Percentiles rank a stretch among this genome's conserved stretches.
Evolutionary conservation across 176 grass and related monocot genomes (phyloP).

Genomic region (Puya raimondii): DNA sequence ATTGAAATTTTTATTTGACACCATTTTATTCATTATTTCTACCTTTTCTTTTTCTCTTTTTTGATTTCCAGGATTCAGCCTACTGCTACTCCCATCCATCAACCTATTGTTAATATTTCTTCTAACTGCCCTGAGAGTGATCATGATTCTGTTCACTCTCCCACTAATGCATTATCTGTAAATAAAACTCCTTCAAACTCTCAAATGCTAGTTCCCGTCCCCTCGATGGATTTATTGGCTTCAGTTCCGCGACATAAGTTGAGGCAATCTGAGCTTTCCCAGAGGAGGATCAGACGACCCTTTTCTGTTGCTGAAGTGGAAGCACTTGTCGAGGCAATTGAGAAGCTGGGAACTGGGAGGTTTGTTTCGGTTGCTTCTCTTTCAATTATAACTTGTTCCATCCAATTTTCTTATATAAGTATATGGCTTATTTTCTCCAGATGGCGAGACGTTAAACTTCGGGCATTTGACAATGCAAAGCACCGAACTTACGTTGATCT

Average conservation of each 20-base stretch:
- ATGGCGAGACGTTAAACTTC: constrained; percentile 77
- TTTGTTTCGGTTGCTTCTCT: constrained; percentile 18
- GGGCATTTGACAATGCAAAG: constrained; percentile 50
- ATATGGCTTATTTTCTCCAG: constrained; percentile 26
- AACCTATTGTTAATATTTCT: constrained; percentile 24
- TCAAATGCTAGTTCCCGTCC: constrained; percentile 34
- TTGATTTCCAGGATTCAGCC: constrained; percentile 13
- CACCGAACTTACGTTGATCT: constrained; percentile 91
- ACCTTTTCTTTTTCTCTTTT: constrained; percentile 17
- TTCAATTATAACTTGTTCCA: background rate
- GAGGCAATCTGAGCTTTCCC: constrained; percentile 29
- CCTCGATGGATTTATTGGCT: constrained; percentile 28
- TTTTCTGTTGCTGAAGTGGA: constrained; percentile 72
- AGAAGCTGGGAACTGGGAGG: constrained; percentile 87
- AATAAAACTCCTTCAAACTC: constrained; percentile 27
- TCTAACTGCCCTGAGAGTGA: constrained; percentile 34
- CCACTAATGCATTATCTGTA: constrained; percentile 21
- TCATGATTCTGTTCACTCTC: constrained; percentile 31
- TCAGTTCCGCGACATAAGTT: constrained; percentile 26
- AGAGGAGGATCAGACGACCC: constrained; percentile 49
- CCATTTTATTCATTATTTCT: background rate
- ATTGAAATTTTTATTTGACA: background rate
- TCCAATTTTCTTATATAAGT: background rate
- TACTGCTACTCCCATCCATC: constrained; percentile 11
- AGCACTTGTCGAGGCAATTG: constrained; percentile 54